Evolutionary conservation across 2,329 filamentous ascomycete genomes (phyloP), one percentile per base, ranked within the genome.

Genomic region (Sporothrix inflata): DNA sequence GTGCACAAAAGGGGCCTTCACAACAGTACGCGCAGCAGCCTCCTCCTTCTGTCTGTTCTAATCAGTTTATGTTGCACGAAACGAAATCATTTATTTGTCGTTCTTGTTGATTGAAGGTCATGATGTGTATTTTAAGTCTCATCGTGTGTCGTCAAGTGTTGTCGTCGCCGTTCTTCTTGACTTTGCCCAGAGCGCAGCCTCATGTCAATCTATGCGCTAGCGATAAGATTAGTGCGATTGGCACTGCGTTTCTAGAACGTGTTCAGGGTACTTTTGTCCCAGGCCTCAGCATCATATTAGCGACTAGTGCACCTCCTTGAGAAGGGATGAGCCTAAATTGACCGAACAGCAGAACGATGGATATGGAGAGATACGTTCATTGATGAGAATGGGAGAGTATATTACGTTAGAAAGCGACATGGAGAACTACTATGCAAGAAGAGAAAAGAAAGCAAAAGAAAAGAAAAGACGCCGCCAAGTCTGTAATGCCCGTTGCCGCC

Each of bases 401-500:
- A 66, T 47, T 47, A 34, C 40, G 63, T 47, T 30, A 66, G 34
- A 65, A 45, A 11, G 42, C 9, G 24, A 34, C 40, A 66, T 19
- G 19, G 34, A 27, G 14, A 11, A 42, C 49, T 19, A 11, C 6
- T 42, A 55, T 27, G 21, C 30, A 71, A 55, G 30, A 40, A 24
- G n/a, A 38, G 30, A 51, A 63, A 57, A 40, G 16, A 51, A 47
- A 68, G 12, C 19, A 51, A 65, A 60, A 2, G 7, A 9, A 42
- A 57, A 7, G 60, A 69, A 68, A 69, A 65, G 38, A 72, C 61
- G 60, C 38, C 60, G 21, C 60, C 60, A 65, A 60, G 38, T 65
- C 60, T 65, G 45, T 27, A 45, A 65, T 65, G 60, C 60, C 60
- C 60, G 6, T 63, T 65, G 38, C 60, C 38, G 60, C 60, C 38